Conservation (phyloP, 345 rosid species). For the Barbarea vulgaris region DNA sequence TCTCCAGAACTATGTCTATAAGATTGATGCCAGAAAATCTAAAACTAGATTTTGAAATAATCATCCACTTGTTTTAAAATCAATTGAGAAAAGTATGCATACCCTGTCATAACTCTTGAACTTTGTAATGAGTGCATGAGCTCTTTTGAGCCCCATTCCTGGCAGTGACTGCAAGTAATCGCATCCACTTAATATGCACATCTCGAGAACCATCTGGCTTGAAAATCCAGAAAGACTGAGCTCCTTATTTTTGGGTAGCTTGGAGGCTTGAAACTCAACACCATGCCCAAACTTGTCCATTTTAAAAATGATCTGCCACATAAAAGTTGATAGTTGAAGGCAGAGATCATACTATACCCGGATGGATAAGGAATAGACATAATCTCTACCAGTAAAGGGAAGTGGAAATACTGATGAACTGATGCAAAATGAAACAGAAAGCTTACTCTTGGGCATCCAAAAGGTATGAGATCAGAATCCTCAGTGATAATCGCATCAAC, state of each 20-base stretch:
- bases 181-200: constrained; percentile 98
- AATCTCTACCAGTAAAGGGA: neutral
- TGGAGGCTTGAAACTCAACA: constrained; percentile 72
- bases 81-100: constrained; percentile 31
- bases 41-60: constrained; percentile 3
- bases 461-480: constrained; percentile 98
- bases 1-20: neutral
- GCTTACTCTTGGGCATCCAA: constrained; percentile 97
- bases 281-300: constrained; percentile 98
- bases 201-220: constrained; percentile 86
- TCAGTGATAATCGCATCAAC: constrained; percentile 93
- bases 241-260: constrained; percentile 69
- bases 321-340: neutral
- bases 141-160: constrained; percentile 95
- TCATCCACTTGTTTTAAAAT: neutral
- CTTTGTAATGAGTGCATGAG: constrained; percentile 78
- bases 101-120: constrained; percentile 88
- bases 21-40: constrained; percentile 6
- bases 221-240: constrained; percentile 72
- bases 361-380: neutral
- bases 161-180: constrained; percentile 91
- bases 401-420: constrained; percentile 6
- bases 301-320: constrained; percentile 74
- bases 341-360: neutral
- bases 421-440: neutral